phyloP scores from a whole-genome alignment of 176 grass and related monocot genomes.

The Triticum aestivum region IWGSC_CS_RefSeq_v2.1 NC_057804.1:172076383-172076882 shows the following conservation, averaged over 20 bases:
- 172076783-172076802: conserved; percentile 48
- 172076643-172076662: neutral
- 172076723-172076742: conserved; percentile 40
- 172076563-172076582: conserved; percentile 9
- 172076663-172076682: neutral
- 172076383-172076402: neutral
- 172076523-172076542: neutral
- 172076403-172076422: neutral
- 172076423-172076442: neutral
- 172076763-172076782: conserved; percentile 60
- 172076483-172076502: conserved; percentile 6
- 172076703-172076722: neutral
- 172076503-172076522: neutral
- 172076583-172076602: neutral
- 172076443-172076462: conserved; percentile 30
- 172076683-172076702: neutral
- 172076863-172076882: neutral
- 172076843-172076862: conserved; percentile 24
- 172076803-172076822: conserved; percentile 53
- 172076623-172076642: neutral
- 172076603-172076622: neutral
- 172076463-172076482: neutral
- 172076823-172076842: conserved; percentile 66
- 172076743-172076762: conserved; percentile 60
- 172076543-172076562: neutral